Evolutionary conservation across 1,284 basidiomycete species (phyloP).

Genomic region (Cryptococcus sp.): DNA sequence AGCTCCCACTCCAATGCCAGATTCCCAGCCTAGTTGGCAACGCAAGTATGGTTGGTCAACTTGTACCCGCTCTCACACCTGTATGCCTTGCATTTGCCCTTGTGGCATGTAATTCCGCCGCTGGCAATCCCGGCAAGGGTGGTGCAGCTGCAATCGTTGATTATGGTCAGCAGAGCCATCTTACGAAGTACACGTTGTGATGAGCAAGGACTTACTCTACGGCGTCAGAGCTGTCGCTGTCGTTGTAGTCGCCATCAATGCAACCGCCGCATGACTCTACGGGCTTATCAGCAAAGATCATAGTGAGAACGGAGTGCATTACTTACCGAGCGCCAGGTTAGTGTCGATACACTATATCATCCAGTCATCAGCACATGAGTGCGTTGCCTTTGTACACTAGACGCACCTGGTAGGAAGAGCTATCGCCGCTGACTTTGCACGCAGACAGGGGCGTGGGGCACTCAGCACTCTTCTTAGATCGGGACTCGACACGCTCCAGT

Average conservation of each 20-base stretch:
- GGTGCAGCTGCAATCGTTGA: constrained; percentile 8
- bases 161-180: background rate
- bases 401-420: constrained; percentile 6
- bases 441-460: constrained; percentile 17
- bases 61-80: constrained; percentile 16
- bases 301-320: background rate
- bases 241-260: constrained; percentile 14
- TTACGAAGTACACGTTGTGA: background rate
- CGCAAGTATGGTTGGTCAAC: constrained; percentile 10
- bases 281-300: too few relatives aligned
- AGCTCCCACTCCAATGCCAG: background rate
- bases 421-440: constrained; percentile 11
- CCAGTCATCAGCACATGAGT: background rate
- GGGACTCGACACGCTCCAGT: background rate
- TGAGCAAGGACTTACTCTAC: constrained; percentile 7
- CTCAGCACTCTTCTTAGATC: background rate
- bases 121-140: constrained; percentile 14
- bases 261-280: constrained; percentile 21
- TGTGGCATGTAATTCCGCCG: constrained; percentile 13
- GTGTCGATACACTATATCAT: constrained; percentile 16
- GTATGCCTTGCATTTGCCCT: constrained; percentile 14
- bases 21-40: constrained; percentile 1
- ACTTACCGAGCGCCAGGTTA: constrained; percentile 14
- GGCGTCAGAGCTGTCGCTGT: background rate
- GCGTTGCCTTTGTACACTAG: background rate